Evolutionary conservation across 2,329 filamentous ascomycete genomes (phyloP).

Genomic region (Stylonectria norvegica): DNA sequence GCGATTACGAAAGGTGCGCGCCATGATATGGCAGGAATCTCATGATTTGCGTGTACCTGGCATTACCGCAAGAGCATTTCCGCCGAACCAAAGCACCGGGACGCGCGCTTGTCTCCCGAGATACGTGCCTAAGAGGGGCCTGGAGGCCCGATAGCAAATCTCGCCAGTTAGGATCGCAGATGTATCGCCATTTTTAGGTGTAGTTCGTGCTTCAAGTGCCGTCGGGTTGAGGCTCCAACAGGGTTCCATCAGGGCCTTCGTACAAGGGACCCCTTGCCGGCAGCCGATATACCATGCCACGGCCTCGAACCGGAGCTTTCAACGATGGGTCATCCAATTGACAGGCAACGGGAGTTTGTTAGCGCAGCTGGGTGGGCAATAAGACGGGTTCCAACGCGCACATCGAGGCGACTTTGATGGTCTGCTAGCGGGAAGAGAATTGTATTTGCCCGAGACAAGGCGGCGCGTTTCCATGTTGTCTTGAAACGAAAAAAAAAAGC

Average conservation of each 20-base stretch:
- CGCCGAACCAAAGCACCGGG: neutral
- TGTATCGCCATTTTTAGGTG: slow-evolving; percentile 2
- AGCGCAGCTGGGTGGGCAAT: too few relatives aligned
- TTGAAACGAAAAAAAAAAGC: too few relatives aligned
- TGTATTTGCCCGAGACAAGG: too few relatives aligned
- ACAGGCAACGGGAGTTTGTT: too few relatives aligned
- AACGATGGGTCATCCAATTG: neutral
- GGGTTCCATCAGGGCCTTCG: neutral
- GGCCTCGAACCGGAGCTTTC: neutral
- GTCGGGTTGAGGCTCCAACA: slow-evolving; percentile 17
- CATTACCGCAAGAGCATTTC: slow-evolving; percentile 10
- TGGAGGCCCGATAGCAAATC: slow-evolving; percentile 4
- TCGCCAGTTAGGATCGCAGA: neutral
- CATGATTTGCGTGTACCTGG: slow-evolving; percentile 13
- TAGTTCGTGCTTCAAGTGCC: slow-evolving; percentile 17
- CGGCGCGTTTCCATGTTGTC: too few relatives aligned
- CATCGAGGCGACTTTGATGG: too few relatives aligned
- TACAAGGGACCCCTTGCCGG: slow-evolving; percentile 3
- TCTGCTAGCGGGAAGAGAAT: too few relatives aligned
- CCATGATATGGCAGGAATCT: slow-evolving; percentile 18
- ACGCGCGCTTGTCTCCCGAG: slow-evolving; percentile 2
- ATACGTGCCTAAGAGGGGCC: slow-evolving; percentile 15
- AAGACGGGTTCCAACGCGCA: too few relatives aligned
- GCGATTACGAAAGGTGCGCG: slow-evolving; percentile 17
- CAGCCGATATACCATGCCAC: neutral